Evolutionary conservation across 805 yeast genomes (phyloP), one percentile per base, ranked within the genome.

Genomic region (Ogataea naganishii): DNA sequence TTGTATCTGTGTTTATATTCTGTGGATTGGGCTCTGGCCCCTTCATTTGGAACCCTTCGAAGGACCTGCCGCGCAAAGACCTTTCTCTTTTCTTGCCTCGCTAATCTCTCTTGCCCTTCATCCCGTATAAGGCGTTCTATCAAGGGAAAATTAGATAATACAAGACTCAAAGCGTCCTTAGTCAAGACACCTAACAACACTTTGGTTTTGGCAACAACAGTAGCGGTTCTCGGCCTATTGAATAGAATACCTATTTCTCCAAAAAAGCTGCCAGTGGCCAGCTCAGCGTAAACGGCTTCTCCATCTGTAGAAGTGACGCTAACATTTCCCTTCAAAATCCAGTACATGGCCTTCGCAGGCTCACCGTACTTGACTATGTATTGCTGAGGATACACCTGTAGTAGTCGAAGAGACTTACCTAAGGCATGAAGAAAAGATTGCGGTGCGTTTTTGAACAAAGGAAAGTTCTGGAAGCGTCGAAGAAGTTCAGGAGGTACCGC

Each of bases 201-300:
- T 40, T 65, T 69, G 1, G 82, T 69, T 36, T 78, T 56, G 3
- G 88, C 80, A 14, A 80, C 72, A 10, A 80, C 86, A 3, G 86
- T 78, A 0, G 89, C 89, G 0, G 88, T 80, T 41, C 89, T 59
- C 13, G 88, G 86, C 29, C 88, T 58, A 47, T 77, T 76, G 55
- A 75, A 80, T 18, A 80, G 53, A 25, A 80, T 78, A 7, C 89
- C 89, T 32, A 80, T 80, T 45, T 81, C 89, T 10, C 92, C 92
- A 47, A 80, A 81, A 39, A 76, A 79, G 14, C 77, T 64, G 3
- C 89, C 89, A 4, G 77, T 66, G 4, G 68, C 65, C 7, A 80
- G 55, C 46, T 77, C 85, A 2, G 88, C 86, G 43, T 75, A 77
- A 4, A 74, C 64, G 4, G 81, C 69, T 52, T 80, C 89, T 18